Evolutionary conservation across 306 rosid species (phyloP).

Genomic region (Malus sylvestris): DNA sequence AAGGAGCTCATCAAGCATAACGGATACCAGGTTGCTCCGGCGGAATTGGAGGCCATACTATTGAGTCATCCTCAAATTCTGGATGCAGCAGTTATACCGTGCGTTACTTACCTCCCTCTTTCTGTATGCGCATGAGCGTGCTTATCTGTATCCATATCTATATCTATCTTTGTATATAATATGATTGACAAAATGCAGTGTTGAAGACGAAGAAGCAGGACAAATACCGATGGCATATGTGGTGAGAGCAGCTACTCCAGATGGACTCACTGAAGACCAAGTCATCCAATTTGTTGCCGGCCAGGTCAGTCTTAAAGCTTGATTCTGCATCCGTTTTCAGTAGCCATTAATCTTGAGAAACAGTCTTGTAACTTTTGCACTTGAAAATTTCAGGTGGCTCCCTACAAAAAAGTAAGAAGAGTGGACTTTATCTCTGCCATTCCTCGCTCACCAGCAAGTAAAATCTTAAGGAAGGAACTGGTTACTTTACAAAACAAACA

Average conservation of each 20-base stretch:
- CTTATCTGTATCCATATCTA: background rate
- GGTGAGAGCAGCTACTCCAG: conserved; percentile 46
- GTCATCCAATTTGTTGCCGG: conserved; percentile 72
- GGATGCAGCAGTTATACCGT: conserved; percentile 93
- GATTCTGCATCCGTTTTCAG: background rate
- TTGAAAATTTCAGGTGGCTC: conserved; percentile 67
- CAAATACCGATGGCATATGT: conserved; percentile 89
- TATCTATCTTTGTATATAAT: conserved; percentile 10
- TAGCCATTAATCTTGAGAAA: background rate
- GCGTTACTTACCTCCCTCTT: conserved; percentile 13
- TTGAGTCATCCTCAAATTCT: conserved; percentile 66
- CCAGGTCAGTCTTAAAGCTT: conserved; percentile 36
- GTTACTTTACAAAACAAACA: conserved; percentile 40
- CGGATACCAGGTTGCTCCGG: conserved; percentile 96
- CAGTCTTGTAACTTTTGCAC: background rate
- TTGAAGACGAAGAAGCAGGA: conserved; percentile 79
- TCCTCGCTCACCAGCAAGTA: conserved; percentile 87
- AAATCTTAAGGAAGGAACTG: conserved; percentile 85
- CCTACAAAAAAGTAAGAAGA: conserved; percentile 75
- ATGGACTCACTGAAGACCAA: conserved; percentile 49
- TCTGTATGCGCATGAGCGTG: background rate
- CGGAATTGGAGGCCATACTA: conserved; percentile 80
- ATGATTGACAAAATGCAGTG: conserved; percentile 26
- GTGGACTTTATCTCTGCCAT: conserved; percentile 54
- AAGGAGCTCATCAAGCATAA: conserved; percentile 90